Conservation (phyloP, 116 monocot genomes). For the Zostera marina region DNA sequence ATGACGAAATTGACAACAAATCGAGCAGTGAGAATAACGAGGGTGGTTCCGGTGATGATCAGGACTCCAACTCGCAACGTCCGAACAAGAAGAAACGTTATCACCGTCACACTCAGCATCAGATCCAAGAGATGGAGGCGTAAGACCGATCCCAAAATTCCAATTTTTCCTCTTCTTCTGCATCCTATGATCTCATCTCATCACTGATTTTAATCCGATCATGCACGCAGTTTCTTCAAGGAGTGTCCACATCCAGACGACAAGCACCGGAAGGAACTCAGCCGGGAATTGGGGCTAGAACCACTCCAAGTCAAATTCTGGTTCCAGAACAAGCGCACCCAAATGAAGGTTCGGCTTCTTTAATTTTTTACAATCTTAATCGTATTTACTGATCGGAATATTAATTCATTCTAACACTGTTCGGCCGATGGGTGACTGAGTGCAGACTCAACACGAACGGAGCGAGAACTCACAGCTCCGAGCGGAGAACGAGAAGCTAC, state of each 20-base stretch:
- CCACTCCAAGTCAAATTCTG: slow-evolving; percentile 95
- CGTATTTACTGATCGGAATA: too few species aligned
- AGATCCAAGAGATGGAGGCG: slow-evolving; percentile 94
- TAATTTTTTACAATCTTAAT: too few species aligned
- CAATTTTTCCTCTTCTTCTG: not conserved
- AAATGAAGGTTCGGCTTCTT: slow-evolving; percentile 55
- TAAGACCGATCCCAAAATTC: slow-evolving; percentile 16
- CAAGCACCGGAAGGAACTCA: slow-evolving; percentile 90
- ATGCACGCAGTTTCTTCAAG: slow-evolving; percentile 81
- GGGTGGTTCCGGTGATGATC: slow-evolving; percentile 45
- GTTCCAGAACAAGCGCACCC: slow-evolving; percentile 97
- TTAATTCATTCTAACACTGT: too few species aligned
- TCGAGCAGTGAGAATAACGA: slow-evolving; percentile 28
- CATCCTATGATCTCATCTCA: too few species aligned
- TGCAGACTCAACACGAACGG: slow-evolving; percentile 75
- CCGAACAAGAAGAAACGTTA: slow-evolving; percentile 68
- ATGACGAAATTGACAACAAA: slow-evolving; percentile 71
- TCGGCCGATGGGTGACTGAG: too few species aligned
- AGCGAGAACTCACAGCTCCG: slow-evolving; percentile 68
- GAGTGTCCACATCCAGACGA: slow-evolving; percentile 97
- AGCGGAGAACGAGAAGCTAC: slow-evolving; percentile 68
- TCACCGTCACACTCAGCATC: slow-evolving; percentile 92
- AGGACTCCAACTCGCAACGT: slow-evolving; percentile 9
- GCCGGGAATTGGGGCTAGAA: slow-evolving; percentile 73
- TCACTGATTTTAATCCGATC: too few species aligned